Evolutionary conservation across 306 rosid species (phyloP).

Genomic region (Fragaria vesca): DNA sequence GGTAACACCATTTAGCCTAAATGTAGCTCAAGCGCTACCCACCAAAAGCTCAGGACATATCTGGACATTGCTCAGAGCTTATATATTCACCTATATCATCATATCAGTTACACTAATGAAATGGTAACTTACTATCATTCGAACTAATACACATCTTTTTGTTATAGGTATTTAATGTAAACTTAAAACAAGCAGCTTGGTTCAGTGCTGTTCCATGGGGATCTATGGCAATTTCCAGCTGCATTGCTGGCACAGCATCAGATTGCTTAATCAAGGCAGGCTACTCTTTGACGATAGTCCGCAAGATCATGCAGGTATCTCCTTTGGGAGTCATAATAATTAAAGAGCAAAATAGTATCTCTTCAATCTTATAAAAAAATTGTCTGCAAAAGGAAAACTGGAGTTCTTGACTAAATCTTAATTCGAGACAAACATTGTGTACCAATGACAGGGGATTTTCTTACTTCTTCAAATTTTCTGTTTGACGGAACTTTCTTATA

Average conservation of each 20-base stretch:
- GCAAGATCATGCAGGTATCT: slow-evolving; percentile 88
- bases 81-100: neutral
- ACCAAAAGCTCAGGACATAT: neutral
- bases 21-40: neutral
- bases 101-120: neutral
- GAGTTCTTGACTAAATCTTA: neutral
- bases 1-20: neutral
- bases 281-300: slow-evolving; percentile 60
- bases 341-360: neutral
- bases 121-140: neutral
- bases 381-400: neutral
- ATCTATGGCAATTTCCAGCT: slow-evolving; percentile 89
- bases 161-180: slow-evolving; percentile 77
- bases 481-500: neutral
- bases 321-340: neutral
- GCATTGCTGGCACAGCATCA: slow-evolving; percentile 70
- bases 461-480: neutral
- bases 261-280: slow-evolving; percentile 70
- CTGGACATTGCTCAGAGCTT: neutral
- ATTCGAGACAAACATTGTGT: neutral
- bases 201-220: slow-evolving; percentile 98
- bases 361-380: neutral
- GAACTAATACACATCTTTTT: neutral
- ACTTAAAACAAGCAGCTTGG: slow-evolving; percentile 94
- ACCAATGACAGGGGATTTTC: neutral